Evolutionary conservation across 345 rosid genomes (phyloP), one percentile per base, ranked within the genome.

Genomic region (Populus euphratica): DNA sequence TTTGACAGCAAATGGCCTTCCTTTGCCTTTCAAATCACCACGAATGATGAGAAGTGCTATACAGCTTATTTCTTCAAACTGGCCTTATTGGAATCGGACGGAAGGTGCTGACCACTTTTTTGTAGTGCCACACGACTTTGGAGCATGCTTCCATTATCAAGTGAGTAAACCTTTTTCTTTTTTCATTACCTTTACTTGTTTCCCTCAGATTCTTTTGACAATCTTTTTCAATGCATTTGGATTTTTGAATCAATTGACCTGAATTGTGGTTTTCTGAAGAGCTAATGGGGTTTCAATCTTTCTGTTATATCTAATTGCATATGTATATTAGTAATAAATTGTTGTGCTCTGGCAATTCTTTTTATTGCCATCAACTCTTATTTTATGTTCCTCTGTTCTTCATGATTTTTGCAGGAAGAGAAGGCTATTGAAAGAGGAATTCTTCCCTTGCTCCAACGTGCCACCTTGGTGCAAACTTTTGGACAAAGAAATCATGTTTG

Each of bases 401-500:
- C 5, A 1, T 47, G 25, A 23, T 14, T 70, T 79, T 70, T 79
- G 70, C 81, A 95, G 96, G 99, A 95, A 82, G 99, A 93, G 90
- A 95, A 92, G 80, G 99, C 97, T 10, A 81, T 90, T 49, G 89
- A 91, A 80, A 82, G 96, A 70, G 99, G 99, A 52, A 95, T 95
- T 59, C 97, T 95, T 79, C 89, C 90, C 14, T 70, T 92, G 69
- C 98, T 89, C 72, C 87, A 80, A 69, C 92, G 91, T 6, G 97
- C 98, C 62, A 92, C 97, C 14, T 84, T 95, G 85, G 98, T 93
- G 76, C 99, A 95, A 74, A 95, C 98, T 52, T 93, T 95, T 82
- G 99, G 99, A 74, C 99, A 95, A 71, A 85, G 90, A 70, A 95
- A 95, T 85, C 98, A 95, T 74, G 99, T 95, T 69, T 93, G 98